Evolutionary conservation across 768 basidiomycete genomes (phyloP).

Genomic region (Pluteus cervinus): DNA sequence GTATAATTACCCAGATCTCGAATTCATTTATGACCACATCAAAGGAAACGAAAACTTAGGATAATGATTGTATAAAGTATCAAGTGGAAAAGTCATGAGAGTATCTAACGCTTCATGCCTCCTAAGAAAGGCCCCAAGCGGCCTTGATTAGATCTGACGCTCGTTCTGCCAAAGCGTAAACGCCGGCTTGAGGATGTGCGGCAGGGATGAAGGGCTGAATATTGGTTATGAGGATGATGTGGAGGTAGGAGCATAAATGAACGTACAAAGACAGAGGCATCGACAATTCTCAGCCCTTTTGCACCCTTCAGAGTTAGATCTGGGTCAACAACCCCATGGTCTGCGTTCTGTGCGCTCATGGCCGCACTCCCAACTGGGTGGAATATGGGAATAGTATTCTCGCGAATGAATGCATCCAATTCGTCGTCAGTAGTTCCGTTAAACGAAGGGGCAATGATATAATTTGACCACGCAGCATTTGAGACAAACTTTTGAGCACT

Average conservation of each 20-base stretch:
- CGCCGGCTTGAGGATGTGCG: conserved; percentile 21
- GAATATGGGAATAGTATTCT: conserved; percentile 12
- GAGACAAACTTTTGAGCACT: conserved; percentile 9
- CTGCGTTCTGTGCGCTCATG: conserved; percentile 19
- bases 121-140: no score
- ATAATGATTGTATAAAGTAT: no score
- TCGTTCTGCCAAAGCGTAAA: conserved; percentile 28
- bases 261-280: conserved; percentile 28
- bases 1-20: no score
- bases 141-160: conserved; percentile 28
- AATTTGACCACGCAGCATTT: conserved; percentile 7
- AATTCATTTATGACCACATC: no score
- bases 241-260: no score
- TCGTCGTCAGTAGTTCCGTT: conserved; percentile 17
- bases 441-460: conserved; percentile 7
- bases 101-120: no score
- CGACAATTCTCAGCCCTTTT: conserved; percentile 26
- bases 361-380: conserved; percentile 24
- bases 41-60: no score
- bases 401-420: conserved; percentile 15
- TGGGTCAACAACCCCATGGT: conserved; percentile 11
- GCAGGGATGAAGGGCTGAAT: conserved; percentile 5
- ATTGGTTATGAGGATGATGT: no score
- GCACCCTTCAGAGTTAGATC: conserved; percentile 27
- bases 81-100: no score